Evolutionary conservation across 2,329 filamentous ascomycete species (phyloP), one percentile per base, ranked within the genome.

Genomic region (Elsinoe ampelina): DNA sequence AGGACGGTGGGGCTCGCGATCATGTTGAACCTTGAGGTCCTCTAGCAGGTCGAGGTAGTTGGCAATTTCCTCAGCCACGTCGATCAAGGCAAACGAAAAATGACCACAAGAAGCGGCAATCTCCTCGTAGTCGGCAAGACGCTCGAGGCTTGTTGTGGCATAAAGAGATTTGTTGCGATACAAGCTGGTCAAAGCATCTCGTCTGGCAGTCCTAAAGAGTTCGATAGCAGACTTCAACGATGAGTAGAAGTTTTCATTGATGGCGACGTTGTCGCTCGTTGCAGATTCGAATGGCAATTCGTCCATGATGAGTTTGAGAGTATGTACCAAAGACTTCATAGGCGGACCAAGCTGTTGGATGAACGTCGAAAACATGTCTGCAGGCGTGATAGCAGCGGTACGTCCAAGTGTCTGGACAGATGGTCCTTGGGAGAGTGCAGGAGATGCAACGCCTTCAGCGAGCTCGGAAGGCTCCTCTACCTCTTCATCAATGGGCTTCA

Each of bases 61-160:
- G 62, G 88, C 83, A 73, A 95, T 87, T 66, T 96, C 90, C 67
- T 95, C 88, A 0, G 89, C 91, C 66, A 97, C 92, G 63, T 93
- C 87, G 61, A 93, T 82, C 22, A 98, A 76, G 42, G 87, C 95
- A 68, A 93, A 96, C 67, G 88, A 92, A 67, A 97, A 98, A 71
- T 97, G 91, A 0, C 93, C 92, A 66, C 93, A 98, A 57, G 91
- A 95, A n/a, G 93, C 92, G 39, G 92, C 91, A 10, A 97, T 91
- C 70, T 98, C 93, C 69, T 98, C 93, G 58, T 95, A 90, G 69
- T 97, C 93, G 2, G 92, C 93, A 66, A 95, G 86, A 7, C 92
- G 80, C 60, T 86, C 86, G 54, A 89, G 79, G 0, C 86, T 84
- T 41, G 83, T 80, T 2, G 83, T 76, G 58, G 82, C 82, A 10